Evolutionary conservation across 257 asterid genomes (phyloP).

Genomic region (Plantago ovata): DNA sequence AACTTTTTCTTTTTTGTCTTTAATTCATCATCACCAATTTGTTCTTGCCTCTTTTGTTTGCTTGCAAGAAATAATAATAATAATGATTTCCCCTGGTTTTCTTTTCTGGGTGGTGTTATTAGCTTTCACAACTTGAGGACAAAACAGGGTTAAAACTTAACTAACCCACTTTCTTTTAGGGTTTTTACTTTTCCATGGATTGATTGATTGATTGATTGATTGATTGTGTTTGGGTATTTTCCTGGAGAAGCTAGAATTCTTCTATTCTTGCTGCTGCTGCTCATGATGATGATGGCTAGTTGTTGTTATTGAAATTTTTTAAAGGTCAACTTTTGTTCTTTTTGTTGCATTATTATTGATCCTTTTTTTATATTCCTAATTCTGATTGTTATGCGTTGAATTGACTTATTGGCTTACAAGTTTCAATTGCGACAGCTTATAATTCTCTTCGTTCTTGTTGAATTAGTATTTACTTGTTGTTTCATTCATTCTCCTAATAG

Average conservation of each 20-base stretch:
- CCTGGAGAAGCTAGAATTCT: conserved; percentile 20
- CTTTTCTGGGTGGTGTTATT: too few relatives aligned
- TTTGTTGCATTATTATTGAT: conserved; percentile 9
- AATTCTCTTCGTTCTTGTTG: neutral
- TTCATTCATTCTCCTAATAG: neutral
- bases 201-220: neutral
- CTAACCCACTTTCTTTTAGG: conserved; percentile 40
- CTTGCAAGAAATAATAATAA: too few relatives aligned
- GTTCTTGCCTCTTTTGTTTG: too few relatives aligned
- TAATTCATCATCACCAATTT: conserved; percentile 3
- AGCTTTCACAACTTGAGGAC: too few relatives aligned
- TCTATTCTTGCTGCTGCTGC: too few relatives aligned
- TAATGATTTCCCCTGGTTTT: too few relatives aligned
- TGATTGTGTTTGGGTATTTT: conserved; percentile 15
- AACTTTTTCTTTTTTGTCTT: conserved; percentile 22
- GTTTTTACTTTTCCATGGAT: conserved; percentile 23
- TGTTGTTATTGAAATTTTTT: conserved; percentile 12
- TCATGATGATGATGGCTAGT: conserved; percentile 38
- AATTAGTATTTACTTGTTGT: conserved; percentile 7
- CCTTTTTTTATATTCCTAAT: conserved; percentile 18
- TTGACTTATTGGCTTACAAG: conserved; percentile 20
- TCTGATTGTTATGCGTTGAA: conserved; percentile 17
- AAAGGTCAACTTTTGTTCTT: conserved; percentile 33
- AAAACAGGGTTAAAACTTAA: too few relatives aligned
- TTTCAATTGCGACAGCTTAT: neutral